These are phyloP conservation scores for Flaveria linearis DNA, from an alignment of 129 eudicot species.

Conservation along the genomic window DNA sequence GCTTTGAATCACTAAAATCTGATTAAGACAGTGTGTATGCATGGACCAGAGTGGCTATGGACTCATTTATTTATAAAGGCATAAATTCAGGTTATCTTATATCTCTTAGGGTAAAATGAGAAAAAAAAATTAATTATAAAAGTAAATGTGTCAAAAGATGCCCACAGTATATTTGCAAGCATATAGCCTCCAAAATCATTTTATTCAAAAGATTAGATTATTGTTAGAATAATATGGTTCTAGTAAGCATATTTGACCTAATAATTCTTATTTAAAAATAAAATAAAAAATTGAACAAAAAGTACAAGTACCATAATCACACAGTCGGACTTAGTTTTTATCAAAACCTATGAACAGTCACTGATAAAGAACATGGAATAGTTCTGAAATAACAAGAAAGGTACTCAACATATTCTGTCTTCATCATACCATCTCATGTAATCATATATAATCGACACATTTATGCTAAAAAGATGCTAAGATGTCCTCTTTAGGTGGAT, in stretches of 20 bases:
- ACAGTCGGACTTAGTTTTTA: background rate
- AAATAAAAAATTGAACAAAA: background rate
- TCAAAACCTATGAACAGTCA: background rate
- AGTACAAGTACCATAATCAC: background rate
- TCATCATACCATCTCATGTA: background rate
- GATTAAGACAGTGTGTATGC: too few species aligned
- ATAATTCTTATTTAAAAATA: background rate
- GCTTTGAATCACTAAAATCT: too few species aligned
- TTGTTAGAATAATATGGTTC: background rate
- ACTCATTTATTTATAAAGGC: too few species aligned
- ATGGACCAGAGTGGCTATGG: too few species aligned
- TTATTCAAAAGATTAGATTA: background rate
- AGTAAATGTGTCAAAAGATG: background rate
- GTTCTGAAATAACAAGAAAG: constrained; percentile 22
- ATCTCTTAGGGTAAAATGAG: background rate
- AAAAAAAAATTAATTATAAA: background rate
- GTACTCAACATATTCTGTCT: constrained; percentile 13
- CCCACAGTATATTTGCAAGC: background rate
- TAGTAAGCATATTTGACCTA: background rate
- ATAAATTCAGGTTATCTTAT: background rate
- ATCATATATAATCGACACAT: background rate
- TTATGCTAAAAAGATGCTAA: constrained; percentile 21
- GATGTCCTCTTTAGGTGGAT: background rate
- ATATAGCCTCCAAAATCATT: background rate
- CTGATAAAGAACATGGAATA: background rate